Base-by-base conservation (phyloP, 176 grass and related monocot genomes). In the Phoenix dactylifera region DNA sequence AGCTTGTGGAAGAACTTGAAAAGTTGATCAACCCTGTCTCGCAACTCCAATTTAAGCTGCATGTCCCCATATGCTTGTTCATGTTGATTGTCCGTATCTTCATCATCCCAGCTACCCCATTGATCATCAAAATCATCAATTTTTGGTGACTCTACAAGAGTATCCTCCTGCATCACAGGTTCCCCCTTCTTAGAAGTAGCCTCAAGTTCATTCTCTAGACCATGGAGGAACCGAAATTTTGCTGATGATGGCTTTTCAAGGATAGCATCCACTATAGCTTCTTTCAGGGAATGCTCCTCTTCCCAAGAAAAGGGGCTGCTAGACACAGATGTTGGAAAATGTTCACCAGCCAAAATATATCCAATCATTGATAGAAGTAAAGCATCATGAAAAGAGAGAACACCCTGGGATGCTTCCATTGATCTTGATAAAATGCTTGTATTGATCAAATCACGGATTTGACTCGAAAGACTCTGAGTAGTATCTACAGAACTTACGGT, bases 381-480 rank as follows among this genome's bases (percentile, higher is more conserved):
- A 57, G 85, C 85, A 60, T 97, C 87, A 59, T 88, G 87, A 63
- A 97, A 85, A 75, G 75, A 88, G 48, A 97, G 81, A 80, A 97
- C 74, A 26, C 79, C 79, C 26, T 80, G 68, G 0, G 75, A 77
- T 65, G 87, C 24, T 39, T 15, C 66, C 50, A 48, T 54, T 63
- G 72, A 85, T 73, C 74, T 80, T 54, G 73, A 50, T 71, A 74
- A 82, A 78, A 80, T 87, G 63, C 83, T 91, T 44, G 81, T 97
- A 63, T 88, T 97, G 62, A 97, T 88, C 55, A 97, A 92, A 82
- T 97, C 93, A 76, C 78, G 93, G 68, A 97, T 86, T 64, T 97
- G 86, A 61, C 93, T 85, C 24, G 87, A 89, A 74, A 92, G 78
- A 75, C 81, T 97, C 76, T 97, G 93, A 58, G 69, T 88, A 18